Evolutionary conservation across 169 alveolate genomes (phyloP).

Genomic region (Plasmodium inui): DNA sequence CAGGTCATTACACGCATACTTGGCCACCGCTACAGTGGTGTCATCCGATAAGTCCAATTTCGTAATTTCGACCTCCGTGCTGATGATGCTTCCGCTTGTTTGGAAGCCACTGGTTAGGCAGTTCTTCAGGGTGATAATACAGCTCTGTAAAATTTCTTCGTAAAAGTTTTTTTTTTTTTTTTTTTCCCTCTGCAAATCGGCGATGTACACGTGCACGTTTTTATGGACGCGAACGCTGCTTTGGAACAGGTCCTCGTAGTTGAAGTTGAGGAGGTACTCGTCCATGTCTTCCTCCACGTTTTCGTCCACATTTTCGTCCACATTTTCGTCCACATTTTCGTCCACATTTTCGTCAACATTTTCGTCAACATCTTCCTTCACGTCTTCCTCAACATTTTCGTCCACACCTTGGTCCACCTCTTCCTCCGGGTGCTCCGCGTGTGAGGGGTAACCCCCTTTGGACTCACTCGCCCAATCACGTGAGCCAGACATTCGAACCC

Average conservation of each 20-base stretch:
- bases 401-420: not conserved
- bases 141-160: slow-evolving; percentile 65
- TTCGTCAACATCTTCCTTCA: slow-evolving; percentile 30
- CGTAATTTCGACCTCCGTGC: slow-evolving; percentile 60
- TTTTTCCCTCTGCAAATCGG: slow-evolving; percentile 18
- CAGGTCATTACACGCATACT: slow-evolving; percentile 75
- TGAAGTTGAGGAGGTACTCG: slow-evolving; percentile 47
- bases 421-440: not conserved
- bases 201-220: slow-evolving; percentile 40
- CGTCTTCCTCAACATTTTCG: slow-evolving; percentile 5
- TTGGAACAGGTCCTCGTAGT: slow-evolving; percentile 50
- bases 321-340: not conserved
- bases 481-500: not conserved
- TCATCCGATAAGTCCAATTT: slow-evolving; percentile 60
- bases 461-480: not conserved
- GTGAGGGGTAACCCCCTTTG: not conserved
- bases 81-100: slow-evolving; percentile 71
- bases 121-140: slow-evolving; percentile 58
- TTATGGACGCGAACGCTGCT: slow-evolving; percentile 24
- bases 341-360: not conserved
- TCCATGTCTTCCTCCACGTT: slow-evolving; percentile 22
- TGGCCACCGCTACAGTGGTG: slow-evolving; percentile 60
- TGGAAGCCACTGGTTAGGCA: slow-evolving; percentile 65
- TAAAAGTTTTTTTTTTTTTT: slow-evolving; percentile 58
- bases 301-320: not conserved